Evolutionary conservation across 495 filamentous ascomycete species (phyloP), one percentile per base, ranked within the genome.

Genomic region (Hypomontagnella monticulosa): DNA sequence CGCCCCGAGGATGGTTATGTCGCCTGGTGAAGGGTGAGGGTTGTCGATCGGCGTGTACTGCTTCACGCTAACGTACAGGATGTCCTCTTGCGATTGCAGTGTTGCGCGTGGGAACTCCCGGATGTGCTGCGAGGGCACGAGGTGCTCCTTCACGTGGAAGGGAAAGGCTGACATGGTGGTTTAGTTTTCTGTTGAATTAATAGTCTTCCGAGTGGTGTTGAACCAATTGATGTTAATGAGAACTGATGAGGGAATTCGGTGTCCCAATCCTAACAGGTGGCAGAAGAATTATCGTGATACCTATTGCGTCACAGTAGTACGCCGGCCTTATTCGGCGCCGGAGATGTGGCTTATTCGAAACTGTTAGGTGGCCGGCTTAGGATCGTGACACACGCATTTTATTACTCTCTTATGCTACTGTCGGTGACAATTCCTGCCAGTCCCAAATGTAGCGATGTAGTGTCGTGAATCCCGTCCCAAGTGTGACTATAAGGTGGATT

Each of bases 1-100:
- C 9, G 91, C 87, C 15, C 83, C 91, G 55, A 97, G 84, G 67
- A 97, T 89, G 32, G 92, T 96, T 5, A 96, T 76, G 76, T 95
- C 92, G 5, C 91, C 91, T 0, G 83, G 82, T 57, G 86, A 78
- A 0, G 89, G 87, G 55, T 78, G 67, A 0, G 76, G 81, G 72
- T 92, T 91, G 73, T 87, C 83, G 18, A 85, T 69, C 1, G 92
- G 91, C 7, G 84, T 89, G 73, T 97, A 97, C 74, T 96, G 92
- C 76, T 96, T 97, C 55, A 96, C 81, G 30, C 84, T 84, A 4
- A 96, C 76, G 49, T 87, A 73, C 16, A 95, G 79, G 0, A 83
- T 75, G 32, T 86, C 86, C 63, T 92, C 86, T 30, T 90, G 85
- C 18, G 80, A 81, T 60, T 81, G 73, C 9, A 85, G 81, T 4